Evolutionary conservation across 1,284 basidiomycete genomes (phyloP), one percentile per base, ranked within the genome.

Genomic region (Cerioporus squamosus): DNA sequence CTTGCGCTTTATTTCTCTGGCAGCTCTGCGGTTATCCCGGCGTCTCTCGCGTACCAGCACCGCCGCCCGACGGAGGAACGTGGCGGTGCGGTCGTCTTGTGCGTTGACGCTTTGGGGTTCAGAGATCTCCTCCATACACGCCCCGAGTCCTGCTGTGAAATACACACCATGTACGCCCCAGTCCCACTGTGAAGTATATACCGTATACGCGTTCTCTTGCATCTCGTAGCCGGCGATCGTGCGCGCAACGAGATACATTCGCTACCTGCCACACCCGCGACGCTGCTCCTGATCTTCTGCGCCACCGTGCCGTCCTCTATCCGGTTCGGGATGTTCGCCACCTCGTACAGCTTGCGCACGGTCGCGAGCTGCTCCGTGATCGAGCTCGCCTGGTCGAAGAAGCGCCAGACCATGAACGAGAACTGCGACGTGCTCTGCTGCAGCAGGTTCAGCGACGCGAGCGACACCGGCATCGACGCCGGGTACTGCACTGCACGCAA

Each of bases 361-460:
- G 78, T 77, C 4, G 79, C 73, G 29, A 90, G 74, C 56, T 81
- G 81, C 18, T 86, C 82, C 0, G 83, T 79, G 24, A 91, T 78
- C 15, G 83, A 82, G 40, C 78, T 82, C 0, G 86, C 83, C 60
- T 85, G 77, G 33, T 84, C 76, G 51, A 88, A 75, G n/a, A 92
- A 74, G 15, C 72, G 59, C 62, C 84, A 78, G 15, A 90, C 69
- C 2, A 77, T 80, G n/a, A 68, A 64, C 2, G 81, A 80, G 67
- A 92, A 91, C 2, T 76, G 72, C 15, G 69, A 68, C 0, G 87
- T 81, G 3, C 87, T 85, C 42, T 84, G 79, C 39, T 84, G 87
- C 40, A 93, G 83, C n/a, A 93, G 78, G 55, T 85, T 83, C 23
- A 92, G 77, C 4, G 90, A 90, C 4, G 88, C 86, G 14, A 93